Evolutionary conservation across 164 flowering plant species (phyloP).

Genomic region (Platanus orientalis): DNA sequence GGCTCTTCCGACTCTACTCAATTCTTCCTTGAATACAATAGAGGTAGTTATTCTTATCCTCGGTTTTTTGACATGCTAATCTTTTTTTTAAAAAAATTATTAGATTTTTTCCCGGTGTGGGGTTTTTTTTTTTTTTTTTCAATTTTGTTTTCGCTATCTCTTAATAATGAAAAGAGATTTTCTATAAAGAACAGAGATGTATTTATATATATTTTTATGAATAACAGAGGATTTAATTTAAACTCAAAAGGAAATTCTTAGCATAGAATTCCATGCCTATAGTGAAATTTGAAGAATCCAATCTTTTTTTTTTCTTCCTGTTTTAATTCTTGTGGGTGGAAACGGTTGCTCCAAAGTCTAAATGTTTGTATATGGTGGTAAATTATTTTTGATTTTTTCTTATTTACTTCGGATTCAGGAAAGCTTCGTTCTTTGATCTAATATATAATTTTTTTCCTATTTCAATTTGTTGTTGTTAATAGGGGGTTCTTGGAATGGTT

Average conservation of each 20-base stretch:
- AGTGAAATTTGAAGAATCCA: background rate
- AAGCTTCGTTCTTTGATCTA: background rate
- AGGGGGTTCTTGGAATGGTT: slow-evolving; percentile 38
- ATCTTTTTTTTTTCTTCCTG: too few relatives aligned
- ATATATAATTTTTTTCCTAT: background rate
- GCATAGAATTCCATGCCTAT: background rate
- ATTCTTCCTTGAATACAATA: slow-evolving; percentile 40
- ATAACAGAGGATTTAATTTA: too few relatives aligned
- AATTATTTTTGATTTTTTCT: background rate
- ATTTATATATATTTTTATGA: too few relatives aligned
- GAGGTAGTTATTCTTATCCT: slow-evolving; percentile 34
- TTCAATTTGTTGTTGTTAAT: background rate
- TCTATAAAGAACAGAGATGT: too few relatives aligned
- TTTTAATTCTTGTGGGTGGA: background rate
- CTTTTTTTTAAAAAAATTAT: too few relatives aligned
- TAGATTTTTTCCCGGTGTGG: background rate
- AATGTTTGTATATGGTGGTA: too few relatives aligned
- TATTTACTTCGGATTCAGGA: background rate
- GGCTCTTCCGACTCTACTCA: slow-evolving; percentile 61
- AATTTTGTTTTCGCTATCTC: too few relatives aligned
- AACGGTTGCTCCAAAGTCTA: too few relatives aligned
- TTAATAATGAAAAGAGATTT: too few relatives aligned
- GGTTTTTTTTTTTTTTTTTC: too few relatives aligned
- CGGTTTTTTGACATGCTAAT: background rate
- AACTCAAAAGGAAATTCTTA: background rate